Evolutionary conservation across 2,329 filamentous ascomycete genomes (phyloP).

Genomic region (Sclerotinia glacialis): DNA sequence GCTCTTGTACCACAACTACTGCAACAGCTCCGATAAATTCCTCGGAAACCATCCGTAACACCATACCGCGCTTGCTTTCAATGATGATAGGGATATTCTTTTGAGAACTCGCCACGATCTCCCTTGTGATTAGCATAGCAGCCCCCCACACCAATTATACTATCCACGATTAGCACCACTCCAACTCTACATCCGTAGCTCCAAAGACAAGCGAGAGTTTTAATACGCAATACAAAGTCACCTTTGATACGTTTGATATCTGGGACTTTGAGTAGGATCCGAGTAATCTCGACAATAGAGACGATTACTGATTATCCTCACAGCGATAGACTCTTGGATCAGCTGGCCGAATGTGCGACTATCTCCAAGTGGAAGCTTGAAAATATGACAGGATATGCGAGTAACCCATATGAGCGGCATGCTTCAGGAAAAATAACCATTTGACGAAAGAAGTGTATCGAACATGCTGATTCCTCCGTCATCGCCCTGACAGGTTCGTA

Average conservation of each 20-base stretch:
- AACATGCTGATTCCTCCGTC: neutral
- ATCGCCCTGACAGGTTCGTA: neutral
- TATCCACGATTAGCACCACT: no score
- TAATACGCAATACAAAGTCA: neutral
- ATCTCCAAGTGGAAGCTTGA: neutral
- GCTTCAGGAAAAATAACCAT: neutral
- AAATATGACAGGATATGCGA: neutral
- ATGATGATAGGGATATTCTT: neutral
- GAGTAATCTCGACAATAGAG: neutral
- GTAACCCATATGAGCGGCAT: neutral
- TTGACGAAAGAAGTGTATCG: neutral
- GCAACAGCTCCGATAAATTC: neutral
- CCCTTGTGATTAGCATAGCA: neutral
- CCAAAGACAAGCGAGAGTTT: neutral
- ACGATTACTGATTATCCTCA: neutral
- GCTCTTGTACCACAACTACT: neutral
- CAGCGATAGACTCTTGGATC: neutral
- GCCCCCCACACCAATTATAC: neutral
- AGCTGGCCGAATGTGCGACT: neutral
- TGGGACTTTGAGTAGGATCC: neutral
- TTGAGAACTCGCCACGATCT: neutral
- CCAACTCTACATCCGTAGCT: no score
- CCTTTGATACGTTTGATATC: neutral
- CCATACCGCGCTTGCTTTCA: neutral
- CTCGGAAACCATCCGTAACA: neutral